phyloP scores from a whole-genome alignment of 2,329 filamentous ascomycete genomes.

The Dissoconium aciculare region DNA sequence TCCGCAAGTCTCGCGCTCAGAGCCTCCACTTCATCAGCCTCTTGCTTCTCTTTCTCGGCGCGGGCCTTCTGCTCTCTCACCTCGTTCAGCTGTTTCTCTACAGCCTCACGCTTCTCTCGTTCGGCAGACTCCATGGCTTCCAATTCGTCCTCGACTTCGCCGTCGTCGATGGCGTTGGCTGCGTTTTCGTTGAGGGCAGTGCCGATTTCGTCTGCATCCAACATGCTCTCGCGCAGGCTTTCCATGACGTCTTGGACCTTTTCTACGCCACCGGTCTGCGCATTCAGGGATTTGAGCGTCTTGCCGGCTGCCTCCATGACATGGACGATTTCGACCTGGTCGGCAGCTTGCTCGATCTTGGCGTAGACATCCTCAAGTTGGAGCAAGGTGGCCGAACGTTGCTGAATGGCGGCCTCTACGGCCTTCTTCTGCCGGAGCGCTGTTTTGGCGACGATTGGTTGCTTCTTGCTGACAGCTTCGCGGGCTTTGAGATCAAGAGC shows the following conservation, averaged over 20 bases:
- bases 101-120: conserved; percentile 42
- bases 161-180: conserved; percentile 50
- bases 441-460: conserved; percentile 58
- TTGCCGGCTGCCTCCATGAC: conserved; percentile 67
- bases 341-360: conserved; percentile 73
- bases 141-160: conserved; percentile 76
- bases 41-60: conserved; percentile 33
- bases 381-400: conserved; percentile 55
- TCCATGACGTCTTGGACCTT: conserved; percentile 64
- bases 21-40: conserved; percentile 37
- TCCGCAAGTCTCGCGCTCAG: conserved; percentile 24
- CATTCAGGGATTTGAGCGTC: conserved; percentile 59
- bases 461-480: conserved; percentile 55
- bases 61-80: conserved; percentile 24
- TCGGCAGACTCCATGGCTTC: conserved; percentile 49
- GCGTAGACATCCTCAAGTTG: conserved; percentile 72
- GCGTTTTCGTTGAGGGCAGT: conserved; percentile 53
- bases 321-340: conserved; percentile 68
- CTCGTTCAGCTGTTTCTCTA: conserved; percentile 55
- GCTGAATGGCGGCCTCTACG: conserved; percentile 56
- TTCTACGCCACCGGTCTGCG: conserved; percentile 60
- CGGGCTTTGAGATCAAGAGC: conserved; percentile 44
- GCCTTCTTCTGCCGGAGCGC: conserved; percentile 72
- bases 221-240: conserved; percentile 61
- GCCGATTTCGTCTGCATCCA: conserved; percentile 66